A percentile compares a stretch with the other conserved stretches of the same genome.
phyloP scores from a whole-genome alignment of 2,329 filamentous ascomycete genomes.

The Exophiala viscosa region DNA sequence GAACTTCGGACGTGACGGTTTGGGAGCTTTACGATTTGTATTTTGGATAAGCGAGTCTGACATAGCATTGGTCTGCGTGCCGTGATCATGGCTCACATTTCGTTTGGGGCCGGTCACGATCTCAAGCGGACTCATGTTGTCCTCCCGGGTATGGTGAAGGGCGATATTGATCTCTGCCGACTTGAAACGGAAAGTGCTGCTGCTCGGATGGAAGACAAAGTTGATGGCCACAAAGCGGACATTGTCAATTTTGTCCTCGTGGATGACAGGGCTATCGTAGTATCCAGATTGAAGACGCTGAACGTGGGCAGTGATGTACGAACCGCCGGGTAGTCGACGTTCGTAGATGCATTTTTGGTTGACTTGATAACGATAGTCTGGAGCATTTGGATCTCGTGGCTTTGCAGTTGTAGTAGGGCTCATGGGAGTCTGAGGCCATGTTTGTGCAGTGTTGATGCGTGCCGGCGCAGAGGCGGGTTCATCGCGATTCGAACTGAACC shows the following conservation, averaged over 20 bases:
- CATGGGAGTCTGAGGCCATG: constrained; percentile 6
- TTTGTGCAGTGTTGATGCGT: neutral
- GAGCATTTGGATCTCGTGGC: constrained; percentile 35
- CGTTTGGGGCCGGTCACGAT: neutral
- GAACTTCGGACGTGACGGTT: constrained; percentile 38
- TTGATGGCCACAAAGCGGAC: constrained; percentile 49
- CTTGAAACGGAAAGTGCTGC: constrained; percentile 47
- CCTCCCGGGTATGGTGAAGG: constrained; percentile 30
- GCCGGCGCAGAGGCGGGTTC: constrained; percentile 12
- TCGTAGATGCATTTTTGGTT: constrained; percentile 49
- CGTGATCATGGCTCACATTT: constrained; percentile 9
- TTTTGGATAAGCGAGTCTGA: constrained; percentile 1
- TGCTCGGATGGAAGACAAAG: constrained; percentile 49
- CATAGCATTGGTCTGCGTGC: constrained; percentile 10
- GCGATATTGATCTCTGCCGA: constrained; percentile 44
- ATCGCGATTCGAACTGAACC: constrained; percentile 1
- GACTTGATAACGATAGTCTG: constrained; percentile 36
- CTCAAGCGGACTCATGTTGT: constrained; percentile 2
- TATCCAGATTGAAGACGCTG: constrained; percentile 50
- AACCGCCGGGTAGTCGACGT: constrained; percentile 45
- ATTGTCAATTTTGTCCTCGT: constrained; percentile 40
- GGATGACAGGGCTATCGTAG: constrained; percentile 42
- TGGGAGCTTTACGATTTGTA: neutral
- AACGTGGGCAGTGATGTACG: constrained; percentile 49
- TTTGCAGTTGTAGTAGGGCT: constrained; percentile 4